These are phyloP conservation scores for Calonectria pteridis DNA, from an alignment of 2,329 filamentous ascomycete species.

Conservation along the genomic window DNA sequence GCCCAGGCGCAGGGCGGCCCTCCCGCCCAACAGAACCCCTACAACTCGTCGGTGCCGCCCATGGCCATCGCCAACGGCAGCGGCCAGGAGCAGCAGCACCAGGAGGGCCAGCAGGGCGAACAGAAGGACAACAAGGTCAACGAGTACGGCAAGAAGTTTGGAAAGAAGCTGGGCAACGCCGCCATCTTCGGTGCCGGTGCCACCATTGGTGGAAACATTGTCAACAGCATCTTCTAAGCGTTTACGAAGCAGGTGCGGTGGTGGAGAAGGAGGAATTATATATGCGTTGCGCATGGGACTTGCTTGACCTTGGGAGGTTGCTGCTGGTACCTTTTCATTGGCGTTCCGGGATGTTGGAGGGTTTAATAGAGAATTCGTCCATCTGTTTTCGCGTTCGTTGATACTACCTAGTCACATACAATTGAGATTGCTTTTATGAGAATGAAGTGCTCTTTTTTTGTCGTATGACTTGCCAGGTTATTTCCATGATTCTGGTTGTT, in stretches of 20 bases:
- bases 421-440: background rate
- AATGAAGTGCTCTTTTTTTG: background rate
- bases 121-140: slow-evolving; percentile 70
- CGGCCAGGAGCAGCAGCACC: slow-evolving; percentile 55
- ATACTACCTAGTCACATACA: background rate
- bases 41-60: slow-evolving; percentile 78
- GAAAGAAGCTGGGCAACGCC: slow-evolving; percentile 86
- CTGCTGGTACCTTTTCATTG: slow-evolving; percentile 12
- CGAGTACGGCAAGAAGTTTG: slow-evolving; percentile 91
- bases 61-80: slow-evolving; percentile 76
- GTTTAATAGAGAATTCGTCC: slow-evolving; percentile 21
- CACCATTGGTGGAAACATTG: slow-evolving; percentile 88
- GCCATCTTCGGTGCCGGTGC: slow-evolving; percentile 95
- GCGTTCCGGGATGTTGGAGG: slow-evolving; percentile 32
- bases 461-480: too few species aligned
- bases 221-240: slow-evolving; percentile 86
- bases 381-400: slow-evolving; percentile 1
- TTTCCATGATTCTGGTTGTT: background rate
- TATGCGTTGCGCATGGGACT: background rate
- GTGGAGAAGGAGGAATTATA: background rate
- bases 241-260: background rate
- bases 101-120: slow-evolving; percentile 44
- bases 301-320: background rate
- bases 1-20: slow-evolving; percentile 53
- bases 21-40: slow-evolving; percentile 68